A percentile compares a stretch with the other conserved stretches of the same genome.
These are phyloP conservation scores for Brassica napus DNA, from an alignment of 345 rosid species.

Conservation along the genomic window Da-Ae NC_063435.1:992501-993000, in stretches of 20 bases:
- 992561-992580: conserved; percentile 88
- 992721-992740: conserved; percentile 50
- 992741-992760: conserved; percentile 66
- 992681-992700: conserved; percentile 69
- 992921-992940: conserved; percentile 54
- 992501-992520: conserved; percentile 43
- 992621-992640: conserved; percentile 79
- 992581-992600: conserved; percentile 64
- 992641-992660: conserved; percentile 65
- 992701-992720: conserved; percentile 35
- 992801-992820: conserved; percentile 55
- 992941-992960: conserved; percentile 56
- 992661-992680: conserved; percentile 90
- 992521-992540: conserved; percentile 51
- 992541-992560: conserved; percentile 45
- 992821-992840: conserved; percentile 59
- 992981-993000: conserved; percentile 43
- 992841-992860: conserved; percentile 40
- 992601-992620: conserved; percentile 55
- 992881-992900: conserved; percentile 55
- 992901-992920: conserved; percentile 52
- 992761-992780: conserved; percentile 50
- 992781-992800: conserved; percentile 46
- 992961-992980: conserved; percentile 69
- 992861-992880: conserved; percentile 23